Base-by-base conservation (phyloP, 2,329 filamentous ascomycete genomes). In the Boeremia exigua region DNA sequence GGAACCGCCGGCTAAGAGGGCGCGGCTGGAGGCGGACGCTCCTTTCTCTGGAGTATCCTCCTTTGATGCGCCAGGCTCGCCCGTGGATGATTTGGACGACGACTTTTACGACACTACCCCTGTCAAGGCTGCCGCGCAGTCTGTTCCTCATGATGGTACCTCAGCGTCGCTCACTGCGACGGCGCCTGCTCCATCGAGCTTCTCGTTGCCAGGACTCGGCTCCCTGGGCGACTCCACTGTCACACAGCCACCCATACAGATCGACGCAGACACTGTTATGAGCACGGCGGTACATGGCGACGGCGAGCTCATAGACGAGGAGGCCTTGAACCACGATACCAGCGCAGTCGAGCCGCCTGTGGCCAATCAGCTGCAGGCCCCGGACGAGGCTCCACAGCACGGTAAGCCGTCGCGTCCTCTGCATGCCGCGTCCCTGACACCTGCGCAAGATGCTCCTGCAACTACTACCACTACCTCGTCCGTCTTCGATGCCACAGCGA, bases 1-100 rank as follows among this genome's bases (percentile, higher is more conserved):
- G 60, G 71, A 71, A 68, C 72, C 71, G 61, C 77, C 77, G 37
- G 71, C 74, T 53, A 79, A 79, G 71, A 73, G 74, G 66, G 72
- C 72, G 57, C 69, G 74, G 62, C 67, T 77, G 50, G 66, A 72
- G 52, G 60, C 66, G 59, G 77, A 79, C 59, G 73, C 66, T 51
- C 67, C 72, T 47, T 62, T 71, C 58, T 63, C 70, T 59, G 69
- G 71, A 58, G 71, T 75, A 54, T 61, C 59, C 56, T 56, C 60
- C 63, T 60, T 71, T 61, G 73, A 75, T 58, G 68, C 73, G 71
- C 66, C 72, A 58, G 50, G 70, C 67, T 75, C 72, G 63, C 73
- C 73, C 48, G 62, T 75, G 63, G 73, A 75, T 70, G 73, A 75
- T 56, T 59, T 69, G 66, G 73, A 75, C 64, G 72, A 75, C 67